Conservation (phyloP, 768 basidiomycete species). For the Cyclocybe aegerita region DNA sequence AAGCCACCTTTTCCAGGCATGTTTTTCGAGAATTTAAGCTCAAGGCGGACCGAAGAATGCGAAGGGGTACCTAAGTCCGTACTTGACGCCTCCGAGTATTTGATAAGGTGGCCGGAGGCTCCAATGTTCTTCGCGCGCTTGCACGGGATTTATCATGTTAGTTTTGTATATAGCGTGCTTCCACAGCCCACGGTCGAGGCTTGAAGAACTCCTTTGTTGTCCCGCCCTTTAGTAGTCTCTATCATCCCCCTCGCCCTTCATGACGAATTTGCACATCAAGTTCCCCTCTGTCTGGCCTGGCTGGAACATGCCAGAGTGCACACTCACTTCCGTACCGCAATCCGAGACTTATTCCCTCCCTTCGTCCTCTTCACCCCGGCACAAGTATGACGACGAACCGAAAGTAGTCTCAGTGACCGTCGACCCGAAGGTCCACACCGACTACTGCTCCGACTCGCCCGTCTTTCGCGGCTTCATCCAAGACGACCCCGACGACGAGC, state of each 20-base stretch:
- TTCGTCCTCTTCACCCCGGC: background rate
- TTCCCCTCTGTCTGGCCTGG: conserved; percentile 36
- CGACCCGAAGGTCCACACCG: conserved; percentile 27
- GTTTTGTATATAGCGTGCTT: too few species aligned
- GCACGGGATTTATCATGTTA: too few species aligned
- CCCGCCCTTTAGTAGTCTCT: too few species aligned
- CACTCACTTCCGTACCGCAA: conserved; percentile 17
- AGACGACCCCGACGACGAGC: conserved; percentile 6
- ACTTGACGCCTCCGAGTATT: too few species aligned
- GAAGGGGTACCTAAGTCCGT: too few species aligned
- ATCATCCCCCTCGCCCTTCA: background rate
- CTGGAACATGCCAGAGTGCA: conserved; percentile 31
- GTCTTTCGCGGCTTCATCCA: conserved; percentile 31
- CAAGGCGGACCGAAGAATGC: too few species aligned
- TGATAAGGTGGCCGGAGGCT: too few species aligned
- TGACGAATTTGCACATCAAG: conserved; percentile 28
- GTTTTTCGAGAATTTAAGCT: too few species aligned
- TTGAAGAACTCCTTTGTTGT: too few species aligned
- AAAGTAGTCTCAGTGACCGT: conserved; percentile 26
- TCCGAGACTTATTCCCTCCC: conserved; percentile 5
- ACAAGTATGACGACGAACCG: background rate
- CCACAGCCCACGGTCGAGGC: too few species aligned
- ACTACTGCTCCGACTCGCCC: conserved; percentile 37
- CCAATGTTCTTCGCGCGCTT: too few species aligned
- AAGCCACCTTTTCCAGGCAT: too few species aligned